Conservation (phyloP, 306 rosid species). For the Vigna unguiculata region DNA sequence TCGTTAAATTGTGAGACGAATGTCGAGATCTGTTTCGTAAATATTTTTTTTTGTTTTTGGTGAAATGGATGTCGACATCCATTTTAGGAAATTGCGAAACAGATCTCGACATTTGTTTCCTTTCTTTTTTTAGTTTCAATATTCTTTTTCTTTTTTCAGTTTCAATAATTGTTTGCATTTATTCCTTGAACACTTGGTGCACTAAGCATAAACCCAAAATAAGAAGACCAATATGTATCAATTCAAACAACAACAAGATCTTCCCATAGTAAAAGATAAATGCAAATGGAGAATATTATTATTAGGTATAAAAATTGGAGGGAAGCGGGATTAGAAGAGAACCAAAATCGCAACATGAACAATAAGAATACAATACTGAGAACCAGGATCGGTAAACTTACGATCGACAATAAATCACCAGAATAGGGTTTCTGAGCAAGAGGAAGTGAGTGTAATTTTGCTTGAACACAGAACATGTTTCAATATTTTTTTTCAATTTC, state of each 20-base stretch:
- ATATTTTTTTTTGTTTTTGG: too few species aligned
- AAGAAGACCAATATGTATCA: not conserved
- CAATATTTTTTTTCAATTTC: too few species aligned
- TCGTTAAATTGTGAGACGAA: too few species aligned
- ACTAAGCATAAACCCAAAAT: not conserved
- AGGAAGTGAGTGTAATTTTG: not conserved
- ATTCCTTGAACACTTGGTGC: slow-evolving; percentile 20
- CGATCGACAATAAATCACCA: not conserved
- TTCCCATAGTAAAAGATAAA: not conserved
- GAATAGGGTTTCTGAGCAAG: not conserved
- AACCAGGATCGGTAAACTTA: not conserved
- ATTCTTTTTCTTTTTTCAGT: too few species aligned
- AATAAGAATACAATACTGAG: too few species aligned
- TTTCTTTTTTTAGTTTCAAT: too few species aligned
- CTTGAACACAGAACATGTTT: not conserved
- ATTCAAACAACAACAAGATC: not conserved
- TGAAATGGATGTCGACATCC: too few species aligned
- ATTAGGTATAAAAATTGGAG: not conserved
- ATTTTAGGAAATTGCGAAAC: too few species aligned
- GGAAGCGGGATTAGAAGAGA: not conserved
- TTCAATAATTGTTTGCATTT: not conserved
- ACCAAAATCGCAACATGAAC: not conserved
- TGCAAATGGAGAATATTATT: too few species aligned
- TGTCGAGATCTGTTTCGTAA: too few species aligned
- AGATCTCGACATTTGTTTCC: too few species aligned